Base-by-base conservation (phyloP, 768 basidiomycete species). In the Amanita pallidorosea region DNA sequence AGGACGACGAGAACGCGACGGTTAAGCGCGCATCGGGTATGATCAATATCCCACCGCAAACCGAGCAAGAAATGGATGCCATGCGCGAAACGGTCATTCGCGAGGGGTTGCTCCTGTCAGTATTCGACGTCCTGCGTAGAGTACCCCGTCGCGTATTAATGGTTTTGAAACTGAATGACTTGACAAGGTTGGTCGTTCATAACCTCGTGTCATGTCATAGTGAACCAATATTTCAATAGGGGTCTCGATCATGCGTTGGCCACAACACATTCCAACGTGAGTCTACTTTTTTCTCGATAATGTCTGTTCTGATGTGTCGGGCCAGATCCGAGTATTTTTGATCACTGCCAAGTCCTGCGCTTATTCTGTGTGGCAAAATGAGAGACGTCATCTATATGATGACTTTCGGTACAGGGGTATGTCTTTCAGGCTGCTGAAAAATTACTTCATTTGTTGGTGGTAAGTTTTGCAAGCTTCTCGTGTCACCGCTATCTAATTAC, bases 281-380 rank as follows among this genome's bases (percentile, higher is more conserved):
- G 72, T 58, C 45, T 34, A 31, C 20, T 13, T 36, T 7, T 18
- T 52, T 35, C 13, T 13, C n/a, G 20, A 17, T 46, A 17, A 37
- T 23, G 41, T 6, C 40, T 54, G 36, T 33, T 51, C 42, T 55
- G 34, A 33, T 47, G 25, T 27, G 17, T 35, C 29, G 57, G 63
- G 60, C 13, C 62, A 89, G 75, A 73, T 83, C 52, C 85, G 95
- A 17, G 81, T 98, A 61, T 98, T 97, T 65, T 62, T 97, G 29
- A 85, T 97, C 52, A 86, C 87, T 13, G 93, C 92, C 6, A 85
- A 88, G 60, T 95, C 88, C 66, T 96, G 94, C 62, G 73, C 81
- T 46, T 72, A 71, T 9, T 85, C 89, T 7, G 81, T 88, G 3
- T 90, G 88, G 88, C 70, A 75, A 47, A 83, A 85, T 57, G 83